phyloP scores from a whole-genome alignment of 2,329 filamentous ascomycete genomes.

The Myotisia sp. region DNA sequence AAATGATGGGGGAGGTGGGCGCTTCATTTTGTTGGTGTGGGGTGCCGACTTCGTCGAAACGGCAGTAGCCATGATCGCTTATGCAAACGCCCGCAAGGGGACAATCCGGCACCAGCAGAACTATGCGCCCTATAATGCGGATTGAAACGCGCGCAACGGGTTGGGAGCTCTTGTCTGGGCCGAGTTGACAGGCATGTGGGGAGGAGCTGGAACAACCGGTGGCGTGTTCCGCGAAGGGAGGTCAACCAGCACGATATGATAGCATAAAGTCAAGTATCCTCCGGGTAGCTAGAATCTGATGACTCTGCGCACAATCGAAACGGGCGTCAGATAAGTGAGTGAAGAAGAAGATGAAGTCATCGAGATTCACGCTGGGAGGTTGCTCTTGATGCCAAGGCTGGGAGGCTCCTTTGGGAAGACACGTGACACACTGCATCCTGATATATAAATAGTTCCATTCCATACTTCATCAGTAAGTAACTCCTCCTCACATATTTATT shows the following conservation, averaged over 20 bases:
- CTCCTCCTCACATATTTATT: no score
- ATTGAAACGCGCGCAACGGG: constrained; percentile 1
- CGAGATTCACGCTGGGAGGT: neutral
- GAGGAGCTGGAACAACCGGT: no score
- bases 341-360: constrained; percentile 8
- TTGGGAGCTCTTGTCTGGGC: constrained; percentile 1
- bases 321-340: no score
- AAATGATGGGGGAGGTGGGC: constrained; percentile 45
- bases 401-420: neutral
- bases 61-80: constrained; percentile 29
- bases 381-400: constrained; percentile 2
- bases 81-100: neutral
- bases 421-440: no score
- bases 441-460: no score
- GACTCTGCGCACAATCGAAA: no score
- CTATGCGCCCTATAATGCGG: neutral
- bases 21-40: constrained; percentile 48
- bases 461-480: no score
- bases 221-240: no score
- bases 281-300: no score
- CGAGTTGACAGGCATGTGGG: constrained; percentile 10
- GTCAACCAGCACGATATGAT: no score
- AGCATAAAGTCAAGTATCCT: no score
- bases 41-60: constrained; percentile 31
- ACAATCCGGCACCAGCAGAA: neutral